A percentile compares a stretch with the other conserved stretches of the same genome.
These are phyloP conservation scores for Eleusine indica DNA, from an alignment of 176 grass and related monocot genomes.

Conservation along the genomic window DNA sequence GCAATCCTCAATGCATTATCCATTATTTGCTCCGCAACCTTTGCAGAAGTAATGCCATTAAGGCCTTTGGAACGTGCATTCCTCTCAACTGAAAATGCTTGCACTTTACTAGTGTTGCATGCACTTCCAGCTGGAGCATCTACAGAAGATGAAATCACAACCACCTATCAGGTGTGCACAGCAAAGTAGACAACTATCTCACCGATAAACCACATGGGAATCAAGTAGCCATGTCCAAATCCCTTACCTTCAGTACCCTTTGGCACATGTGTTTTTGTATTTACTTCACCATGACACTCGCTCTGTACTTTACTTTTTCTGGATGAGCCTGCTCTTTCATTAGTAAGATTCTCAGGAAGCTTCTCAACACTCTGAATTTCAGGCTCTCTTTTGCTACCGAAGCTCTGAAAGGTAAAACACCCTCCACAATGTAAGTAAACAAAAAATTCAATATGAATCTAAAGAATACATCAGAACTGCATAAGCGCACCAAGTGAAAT, in stretches of 20 bases:
- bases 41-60: constrained; percentile 46
- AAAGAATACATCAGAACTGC: constrained; percentile 33
- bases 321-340: constrained; percentile 51
- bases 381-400: constrained; percentile 63
- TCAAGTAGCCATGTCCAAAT: constrained; percentile 31
- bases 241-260: constrained; percentile 41
- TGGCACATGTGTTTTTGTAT: constrained; percentile 39
- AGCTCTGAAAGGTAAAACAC: constrained; percentile 61
- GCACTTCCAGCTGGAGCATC: constrained; percentile 45
- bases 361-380: constrained; percentile 73
- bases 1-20: constrained; percentile 48
- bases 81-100: constrained; percentile 41
- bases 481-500: constrained; percentile 21
- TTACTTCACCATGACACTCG: constrained; percentile 32
- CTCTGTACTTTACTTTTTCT: constrained; percentile 51
- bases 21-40: constrained; percentile 42
- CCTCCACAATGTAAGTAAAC: constrained; percentile 2
- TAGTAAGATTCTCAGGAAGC: constrained; percentile 44
- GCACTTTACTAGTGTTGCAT: constrained; percentile 25
- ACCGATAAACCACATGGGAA: neutral
- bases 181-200: constrained; percentile 11
- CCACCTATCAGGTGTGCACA: constrained; percentile 17
- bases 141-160: constrained; percentile 45
- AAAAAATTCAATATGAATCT: constrained; percentile 11
- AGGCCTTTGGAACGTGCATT: constrained; percentile 34